These are phyloP conservation scores for Lactarius tabidus DNA, from an alignment of 768 basidiomycete genomes.

Conservation along the genomic window DNA sequence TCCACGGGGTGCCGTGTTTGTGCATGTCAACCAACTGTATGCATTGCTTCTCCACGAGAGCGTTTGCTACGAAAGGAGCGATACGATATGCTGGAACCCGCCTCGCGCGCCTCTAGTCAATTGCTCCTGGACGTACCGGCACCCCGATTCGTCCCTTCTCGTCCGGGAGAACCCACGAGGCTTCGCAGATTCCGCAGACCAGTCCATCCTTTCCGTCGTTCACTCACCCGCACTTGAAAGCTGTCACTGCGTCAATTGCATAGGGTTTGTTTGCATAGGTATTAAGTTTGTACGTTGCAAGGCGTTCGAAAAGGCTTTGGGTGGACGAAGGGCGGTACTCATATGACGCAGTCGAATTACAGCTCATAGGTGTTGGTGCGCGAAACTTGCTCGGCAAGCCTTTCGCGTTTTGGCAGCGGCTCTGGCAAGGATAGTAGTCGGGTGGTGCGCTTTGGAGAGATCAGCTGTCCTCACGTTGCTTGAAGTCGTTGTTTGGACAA, in stretches of 20 bases:
- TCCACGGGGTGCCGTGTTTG: slow-evolving; percentile 84
- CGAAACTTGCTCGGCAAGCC: slow-evolving; percentile 44
- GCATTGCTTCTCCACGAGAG: slow-evolving; percentile 72
- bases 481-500: slow-evolving; percentile 16
- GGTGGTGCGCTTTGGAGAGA: slow-evolving; percentile 58
- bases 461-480: slow-evolving; percentile 30
- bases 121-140: slow-evolving; percentile 57
- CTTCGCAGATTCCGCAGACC: slow-evolving; percentile 64
- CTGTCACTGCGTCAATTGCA: slow-evolving; percentile 71
- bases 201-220: slow-evolving; percentile 81
- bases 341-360: slow-evolving; percentile 37
- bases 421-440: slow-evolving; percentile 68
- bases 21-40: slow-evolving; percentile 62
- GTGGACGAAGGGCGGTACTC: slow-evolving; percentile 80
- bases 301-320: slow-evolving; percentile 65
- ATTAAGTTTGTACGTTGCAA: slow-evolving; percentile 71
- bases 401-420: slow-evolving; percentile 55
- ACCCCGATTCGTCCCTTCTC: slow-evolving; percentile 68
- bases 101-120: not conserved
- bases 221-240: slow-evolving; percentile 77
- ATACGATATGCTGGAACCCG: slow-evolving; percentile 1
- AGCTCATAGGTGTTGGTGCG: slow-evolving; percentile 29
- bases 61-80: slow-evolving; percentile 45
- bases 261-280: slow-evolving; percentile 79
- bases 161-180: slow-evolving; percentile 71